Conservation (phyloP, 2,329 filamentous ascomycete genomes). For the Diaporthe velutina region DNA sequence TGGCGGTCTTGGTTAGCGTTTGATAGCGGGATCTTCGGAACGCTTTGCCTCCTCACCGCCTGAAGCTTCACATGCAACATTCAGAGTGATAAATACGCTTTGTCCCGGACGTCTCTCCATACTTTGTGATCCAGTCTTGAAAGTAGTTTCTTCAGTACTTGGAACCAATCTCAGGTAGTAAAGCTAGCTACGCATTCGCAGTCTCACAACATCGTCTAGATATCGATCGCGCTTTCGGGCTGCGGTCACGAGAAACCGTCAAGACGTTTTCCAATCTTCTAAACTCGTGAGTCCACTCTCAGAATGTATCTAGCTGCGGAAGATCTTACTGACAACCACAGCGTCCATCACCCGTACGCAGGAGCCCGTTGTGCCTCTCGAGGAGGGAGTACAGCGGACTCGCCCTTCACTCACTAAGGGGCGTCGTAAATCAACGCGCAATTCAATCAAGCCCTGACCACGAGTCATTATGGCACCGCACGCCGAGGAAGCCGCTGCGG, state of each 20-base stretch:
- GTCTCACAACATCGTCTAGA: slow-evolving; percentile 26
- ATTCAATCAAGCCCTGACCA: slow-evolving; percentile 42
- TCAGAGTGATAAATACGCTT: background rate
- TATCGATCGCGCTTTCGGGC: slow-evolving; percentile 67
- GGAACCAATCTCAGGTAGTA: background rate
- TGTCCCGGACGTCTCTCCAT: background rate
- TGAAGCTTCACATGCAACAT: slow-evolving; percentile 19
- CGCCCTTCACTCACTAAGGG: slow-evolving; percentile 68
- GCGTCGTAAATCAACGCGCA: slow-evolving; percentile 45
- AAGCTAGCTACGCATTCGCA: background rate
- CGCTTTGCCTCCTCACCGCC: slow-evolving; percentile 26
- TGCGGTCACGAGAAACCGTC: slow-evolving; percentile 76
- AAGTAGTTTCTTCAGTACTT: background rate
- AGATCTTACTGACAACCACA: slow-evolving; percentile 56
- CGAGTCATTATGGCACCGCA: slow-evolving; percentile 88
- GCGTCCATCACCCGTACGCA: slow-evolving; percentile 96
- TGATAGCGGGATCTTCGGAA: slow-evolving; percentile 34
- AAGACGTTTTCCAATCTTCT: slow-evolving; percentile 99
- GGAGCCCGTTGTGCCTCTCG: slow-evolving; percentile 93
- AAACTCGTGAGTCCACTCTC: slow-evolving; percentile 81
- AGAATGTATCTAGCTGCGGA: background rate
- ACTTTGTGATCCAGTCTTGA: background rate
- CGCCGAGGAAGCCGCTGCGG: slow-evolving; percentile 70
- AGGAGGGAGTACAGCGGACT: slow-evolving; percentile 85
- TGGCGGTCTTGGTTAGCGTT: slow-evolving; percentile 31